Conservation (phyloP, 179 eudicot species). For the Corrigiola litoralis region DNA sequence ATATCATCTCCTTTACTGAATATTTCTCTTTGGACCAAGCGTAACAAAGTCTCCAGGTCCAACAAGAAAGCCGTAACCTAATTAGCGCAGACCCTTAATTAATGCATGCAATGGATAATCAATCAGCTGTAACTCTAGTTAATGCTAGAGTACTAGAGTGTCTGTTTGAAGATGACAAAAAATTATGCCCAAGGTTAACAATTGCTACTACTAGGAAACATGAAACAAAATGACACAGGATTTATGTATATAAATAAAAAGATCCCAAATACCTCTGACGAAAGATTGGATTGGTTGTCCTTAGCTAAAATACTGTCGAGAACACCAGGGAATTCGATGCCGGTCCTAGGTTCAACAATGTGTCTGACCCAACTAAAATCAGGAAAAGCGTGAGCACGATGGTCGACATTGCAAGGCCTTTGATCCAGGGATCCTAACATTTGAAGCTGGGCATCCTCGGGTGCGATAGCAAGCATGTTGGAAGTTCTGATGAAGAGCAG, state of each 20-base stretch:
- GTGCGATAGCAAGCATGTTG: constrained; percentile 40
- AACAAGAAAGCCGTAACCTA: no score
- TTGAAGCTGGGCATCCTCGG: constrained; percentile 34
- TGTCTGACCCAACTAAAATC: constrained; percentile 45
- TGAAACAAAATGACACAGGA: background rate
- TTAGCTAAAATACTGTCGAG: constrained; percentile 42
- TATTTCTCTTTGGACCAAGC: no score
- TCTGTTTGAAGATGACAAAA: background rate
- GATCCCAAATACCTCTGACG: constrained; percentile 55
- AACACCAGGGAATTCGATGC: constrained; percentile 75
- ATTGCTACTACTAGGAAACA: background rate
- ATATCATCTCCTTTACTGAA: no score
- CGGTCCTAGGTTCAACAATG: constrained; percentile 78
- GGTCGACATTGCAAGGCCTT: constrained; percentile 53
- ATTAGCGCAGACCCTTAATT: no score
- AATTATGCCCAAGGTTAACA: background rate
- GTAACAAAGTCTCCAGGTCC: no score
- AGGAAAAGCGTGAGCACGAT: constrained; percentile 32
- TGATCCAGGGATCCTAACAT: constrained; percentile 41
- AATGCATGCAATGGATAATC: no score
- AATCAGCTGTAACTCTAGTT: background rate
- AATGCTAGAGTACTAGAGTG: background rate
- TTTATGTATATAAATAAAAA: background rate
- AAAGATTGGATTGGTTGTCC: constrained; percentile 41
- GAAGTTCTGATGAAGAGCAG: constrained; percentile 38